Evolutionary conservation across 73 alveolate genomes (phyloP), one percentile per base, ranked within the genome.

Genomic region (Symbiodinium pilosum): DNA sequence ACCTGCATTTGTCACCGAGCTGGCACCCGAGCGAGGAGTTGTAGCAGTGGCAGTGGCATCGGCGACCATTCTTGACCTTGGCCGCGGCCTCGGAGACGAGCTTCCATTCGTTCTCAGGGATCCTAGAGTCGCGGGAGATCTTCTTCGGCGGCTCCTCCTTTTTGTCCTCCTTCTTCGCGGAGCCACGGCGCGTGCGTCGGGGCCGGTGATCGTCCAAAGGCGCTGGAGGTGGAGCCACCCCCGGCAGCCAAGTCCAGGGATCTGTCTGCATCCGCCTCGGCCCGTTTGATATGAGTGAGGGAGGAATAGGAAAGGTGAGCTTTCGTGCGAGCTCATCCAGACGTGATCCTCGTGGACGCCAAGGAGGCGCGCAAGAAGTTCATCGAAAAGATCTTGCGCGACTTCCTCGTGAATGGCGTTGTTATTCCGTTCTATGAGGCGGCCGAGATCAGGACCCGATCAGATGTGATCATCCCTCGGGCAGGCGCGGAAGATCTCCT

Each of bases 401-500:
- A 89, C 88, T 89, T 42, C 81, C 39, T 71, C 39, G 75, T 71
- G 32, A 43, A 89, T 9, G 96, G 88, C 56, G 32, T 89, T 42
- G 87, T 89, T n/a, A n/a, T n/a, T 3, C 96, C 96, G 5, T 89
- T 12, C 81, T 89, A 64, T 38, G 32, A 36, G 28, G 52, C 34
- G 26, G 75, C 81, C 28, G 96, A 89, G 88, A 41, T 89, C 88
- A 7, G 88, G 41, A 41, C 87, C 26, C 14, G 95, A 24, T 59
- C 88, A 0, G 96, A 69, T 54, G 42, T 18, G 20, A 89, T 89
- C 44, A 68, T 89, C 21, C 77, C 28, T 47, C 64, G 69, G 51
- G 18, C 73, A 6, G 96, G 96, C 26, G 87, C 96, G 20, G 96
- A 89, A 11, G 88, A 68, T 64, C 56, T 64, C 41, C 47, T 89